These are phyloP conservation scores for Ceratocystis diversiconidia DNA, from an alignment of 2,329 filamentous ascomycete genomes.

Conservation along the genomic window DNA sequence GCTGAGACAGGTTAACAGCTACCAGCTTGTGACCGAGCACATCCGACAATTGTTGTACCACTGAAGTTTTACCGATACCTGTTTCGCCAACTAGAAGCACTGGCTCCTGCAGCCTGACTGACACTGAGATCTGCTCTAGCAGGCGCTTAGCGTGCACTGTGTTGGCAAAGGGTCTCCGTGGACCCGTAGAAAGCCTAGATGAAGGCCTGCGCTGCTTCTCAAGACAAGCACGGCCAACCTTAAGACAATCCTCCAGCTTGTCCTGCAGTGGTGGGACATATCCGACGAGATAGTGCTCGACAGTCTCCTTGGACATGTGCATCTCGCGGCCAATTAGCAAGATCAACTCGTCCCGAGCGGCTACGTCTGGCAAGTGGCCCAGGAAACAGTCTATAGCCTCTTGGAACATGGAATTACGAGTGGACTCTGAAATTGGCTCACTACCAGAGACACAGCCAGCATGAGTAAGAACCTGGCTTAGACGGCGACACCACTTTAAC, in stretches of 20 bases:
- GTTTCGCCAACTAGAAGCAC: conserved; percentile 95
- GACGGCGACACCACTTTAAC: conserved; percentile 76
- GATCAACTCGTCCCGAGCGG: conserved; percentile 45
- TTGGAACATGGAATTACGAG: conserved; percentile 73
- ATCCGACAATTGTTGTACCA: conserved; percentile 81
- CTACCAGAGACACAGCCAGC: conserved; percentile 49
- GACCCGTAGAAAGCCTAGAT: conserved; percentile 33
- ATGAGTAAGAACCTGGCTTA: conserved; percentile 49
- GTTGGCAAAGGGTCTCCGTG: conserved; percentile 63
- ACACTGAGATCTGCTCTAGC: conserved; percentile 75
- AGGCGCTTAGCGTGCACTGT: conserved; percentile 73
- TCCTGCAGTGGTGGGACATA: conserved; percentile 59
- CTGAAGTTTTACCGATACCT: conserved; percentile 94
- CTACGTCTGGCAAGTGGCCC: conserved; percentile 56
- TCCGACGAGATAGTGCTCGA: conserved; percentile 59
- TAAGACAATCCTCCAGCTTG: conserved; percentile 38
- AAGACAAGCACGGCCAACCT: conserved; percentile 52
- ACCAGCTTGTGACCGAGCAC: conserved; percentile 74
- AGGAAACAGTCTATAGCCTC: conserved; percentile 90
- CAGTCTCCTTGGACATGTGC: conserved; percentile 68
- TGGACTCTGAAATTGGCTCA: conserved; percentile 58
- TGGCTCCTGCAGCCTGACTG: conserved; percentile 73
- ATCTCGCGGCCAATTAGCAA: conserved; percentile 70
- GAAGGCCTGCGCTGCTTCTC: conserved; percentile 40
- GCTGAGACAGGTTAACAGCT: conserved; percentile 91